Conservation (phyloP, 495 filamentous ascomycete species). For the Penicillium parvum region DNA sequence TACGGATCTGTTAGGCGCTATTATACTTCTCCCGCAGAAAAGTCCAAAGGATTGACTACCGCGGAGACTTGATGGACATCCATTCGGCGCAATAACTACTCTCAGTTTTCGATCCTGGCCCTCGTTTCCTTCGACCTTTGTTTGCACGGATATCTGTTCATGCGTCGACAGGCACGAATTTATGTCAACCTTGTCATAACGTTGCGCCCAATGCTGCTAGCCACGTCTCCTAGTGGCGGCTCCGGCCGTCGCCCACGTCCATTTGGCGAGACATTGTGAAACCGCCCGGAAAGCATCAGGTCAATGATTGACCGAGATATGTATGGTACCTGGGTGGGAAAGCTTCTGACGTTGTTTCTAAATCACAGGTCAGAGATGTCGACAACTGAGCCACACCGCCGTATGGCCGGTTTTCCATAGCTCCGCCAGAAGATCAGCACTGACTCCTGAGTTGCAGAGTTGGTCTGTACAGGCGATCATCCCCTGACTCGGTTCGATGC, state of each 20-base stretch:
- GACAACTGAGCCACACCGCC: no score
- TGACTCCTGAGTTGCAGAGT: conserved; percentile 9
- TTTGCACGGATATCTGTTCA: no score
- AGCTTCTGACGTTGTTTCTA: no score
- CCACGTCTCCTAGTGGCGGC: no score
- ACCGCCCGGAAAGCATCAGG: conserved; percentile 1
- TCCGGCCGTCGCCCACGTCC: not conserved
- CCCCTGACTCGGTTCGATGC: not conserved
- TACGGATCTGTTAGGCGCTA: not conserved
- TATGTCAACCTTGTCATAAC: no score
- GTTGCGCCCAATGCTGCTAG: no score
- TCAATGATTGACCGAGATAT: not conserved
- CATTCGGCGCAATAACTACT: conserved; percentile 19
- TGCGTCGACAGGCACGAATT: no score
- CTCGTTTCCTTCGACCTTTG: no score
- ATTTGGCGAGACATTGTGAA: conserved; percentile 12
- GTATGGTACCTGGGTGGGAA: not conserved
- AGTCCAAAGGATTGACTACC: not conserved
- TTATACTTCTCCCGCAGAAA: not conserved
- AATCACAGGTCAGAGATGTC: no score
- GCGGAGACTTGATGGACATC: conserved; percentile 13
- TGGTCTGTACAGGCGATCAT: not conserved
- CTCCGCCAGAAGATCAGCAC: conserved; percentile 1
- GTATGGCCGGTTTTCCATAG: no score
- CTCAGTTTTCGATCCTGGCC: no score